A percentile compares a stretch with the other conserved stretches of the same genome.
Conservation (phyloP, 1,284 basidiomycete species). For the Puccinia hordei region DNA sequence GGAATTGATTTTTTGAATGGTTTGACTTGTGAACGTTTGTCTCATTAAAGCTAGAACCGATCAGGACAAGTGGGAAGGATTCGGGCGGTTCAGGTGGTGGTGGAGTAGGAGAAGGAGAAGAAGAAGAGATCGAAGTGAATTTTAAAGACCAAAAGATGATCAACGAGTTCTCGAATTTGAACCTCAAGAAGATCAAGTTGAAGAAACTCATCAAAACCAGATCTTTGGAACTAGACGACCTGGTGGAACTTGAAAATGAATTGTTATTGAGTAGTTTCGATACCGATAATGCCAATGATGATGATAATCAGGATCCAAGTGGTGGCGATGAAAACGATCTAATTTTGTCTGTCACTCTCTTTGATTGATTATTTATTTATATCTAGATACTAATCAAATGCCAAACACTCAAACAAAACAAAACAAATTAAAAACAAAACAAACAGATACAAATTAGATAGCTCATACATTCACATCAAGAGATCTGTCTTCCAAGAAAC, state of each 20-base stretch:
- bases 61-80: not conserved
- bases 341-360: constrained; percentile 13
- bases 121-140: constrained; percentile 27
- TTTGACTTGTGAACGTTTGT: not conserved
- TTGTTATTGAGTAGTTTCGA: constrained; percentile 16
- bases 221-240: constrained; percentile 22
- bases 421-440: not conserved
- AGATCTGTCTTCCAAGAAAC: constrained; percentile 19
- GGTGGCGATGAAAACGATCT: not conserved
- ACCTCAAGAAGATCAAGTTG: not conserved
- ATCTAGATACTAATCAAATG: not conserved
- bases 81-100: not conserved
- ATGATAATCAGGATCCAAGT: not conserved
- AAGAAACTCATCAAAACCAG: not conserved
- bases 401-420: not conserved
- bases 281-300: not conserved
- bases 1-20: too few species aligned
- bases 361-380: not conserved
- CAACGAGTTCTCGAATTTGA: constrained; percentile 32
- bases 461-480: constrained; percentile 26
- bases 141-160: constrained; percentile 18
- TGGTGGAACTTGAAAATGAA: constrained; percentile 27
- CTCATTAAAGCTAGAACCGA: not conserved
- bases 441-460: constrained; percentile 35
- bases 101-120: not conserved